Percentiles rank a stretch among this genome's conserved stretches.
Conservation (phyloP, 192 early-diverging fungal genomes). For the Pilaira anomala region DNA sequence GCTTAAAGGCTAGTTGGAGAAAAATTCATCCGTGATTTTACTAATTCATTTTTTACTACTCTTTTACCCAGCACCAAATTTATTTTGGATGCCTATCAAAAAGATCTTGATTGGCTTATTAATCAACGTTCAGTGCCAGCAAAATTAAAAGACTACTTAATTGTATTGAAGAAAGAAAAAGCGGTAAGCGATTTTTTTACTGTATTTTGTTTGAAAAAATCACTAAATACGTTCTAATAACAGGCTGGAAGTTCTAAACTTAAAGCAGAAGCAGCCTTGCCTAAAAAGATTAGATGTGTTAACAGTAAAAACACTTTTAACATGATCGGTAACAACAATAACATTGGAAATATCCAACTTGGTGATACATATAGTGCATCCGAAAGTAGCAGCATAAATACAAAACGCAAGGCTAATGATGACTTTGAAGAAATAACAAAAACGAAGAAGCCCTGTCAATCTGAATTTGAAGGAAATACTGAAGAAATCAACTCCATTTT, state of each 20-base stretch:
- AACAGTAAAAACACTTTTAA: conserved; percentile 4
- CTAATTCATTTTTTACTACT: no score
- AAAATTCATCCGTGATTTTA: no score
- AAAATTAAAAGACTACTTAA: neutral
- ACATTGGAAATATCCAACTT: neutral
- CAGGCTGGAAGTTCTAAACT: no score
- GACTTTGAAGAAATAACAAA: no score
- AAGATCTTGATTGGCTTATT: neutral
- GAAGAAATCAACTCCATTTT: conserved; percentile 6
- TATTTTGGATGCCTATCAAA: neutral
- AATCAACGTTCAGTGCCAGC: neutral
- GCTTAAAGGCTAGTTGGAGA: no score
- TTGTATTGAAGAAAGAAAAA: neutral
- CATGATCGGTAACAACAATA: conserved; percentile 1
- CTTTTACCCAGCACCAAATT: no score
- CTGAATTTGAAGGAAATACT: neutral
- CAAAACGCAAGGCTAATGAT: neutral
- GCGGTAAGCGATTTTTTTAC: neutral
- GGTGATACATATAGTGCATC: conserved; percentile 1
- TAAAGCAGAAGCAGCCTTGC: no score
- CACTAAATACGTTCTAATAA: neutral
- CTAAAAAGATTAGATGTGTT: neutral
- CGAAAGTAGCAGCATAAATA: conserved; percentile 1
- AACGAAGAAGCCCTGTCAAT: no score
- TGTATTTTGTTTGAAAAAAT: neutral